These are phyloP conservation scores for Cercophora newfieldiana DNA, from an alignment of 495 filamentous ascomycete species.

Conservation along the genomic window DNA sequence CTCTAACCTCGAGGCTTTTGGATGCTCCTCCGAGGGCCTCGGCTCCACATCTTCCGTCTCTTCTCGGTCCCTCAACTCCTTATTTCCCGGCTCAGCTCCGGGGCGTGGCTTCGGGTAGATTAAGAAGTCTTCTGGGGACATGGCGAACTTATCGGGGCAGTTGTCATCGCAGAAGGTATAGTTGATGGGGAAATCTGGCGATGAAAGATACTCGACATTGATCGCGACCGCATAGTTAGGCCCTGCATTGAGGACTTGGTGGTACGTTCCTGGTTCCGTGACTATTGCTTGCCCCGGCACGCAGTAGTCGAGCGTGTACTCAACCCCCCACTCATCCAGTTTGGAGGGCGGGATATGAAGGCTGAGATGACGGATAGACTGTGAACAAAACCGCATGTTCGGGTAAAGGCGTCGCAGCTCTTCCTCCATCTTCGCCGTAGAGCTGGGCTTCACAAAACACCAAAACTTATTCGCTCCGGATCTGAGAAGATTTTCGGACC, in stretches of 20 bases:
- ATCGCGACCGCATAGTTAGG: constrained; percentile 38
- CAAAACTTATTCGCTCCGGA: constrained; percentile 38
- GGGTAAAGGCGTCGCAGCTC: constrained; percentile 27
- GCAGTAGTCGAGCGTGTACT: constrained; percentile 39
- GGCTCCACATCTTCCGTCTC: background rate
- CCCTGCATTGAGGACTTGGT: constrained; percentile 38
- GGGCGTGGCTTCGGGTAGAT: constrained; percentile 3
- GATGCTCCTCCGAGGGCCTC: background rate
- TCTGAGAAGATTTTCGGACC: constrained; percentile 36
- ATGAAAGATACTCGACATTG: constrained; percentile 37
- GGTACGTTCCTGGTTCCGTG: constrained; percentile 37
- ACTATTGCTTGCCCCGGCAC: constrained; percentile 35
- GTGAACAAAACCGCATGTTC: constrained; percentile 34
- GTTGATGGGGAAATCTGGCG: constrained; percentile 28
- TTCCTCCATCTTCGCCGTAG: constrained; percentile 27
- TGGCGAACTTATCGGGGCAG: constrained; percentile 35
- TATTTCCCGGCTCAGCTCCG: background rate
- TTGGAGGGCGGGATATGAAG: constrained; percentile 32
- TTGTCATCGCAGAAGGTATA: constrained; percentile 32
- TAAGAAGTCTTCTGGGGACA: constrained; percentile 31
- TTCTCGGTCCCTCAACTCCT: background rate
- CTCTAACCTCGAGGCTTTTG: background rate
- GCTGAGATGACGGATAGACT: constrained; percentile 37
- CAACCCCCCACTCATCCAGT: constrained; percentile 36
- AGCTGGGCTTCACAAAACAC: constrained; percentile 37